phyloP scores from a whole-genome alignment of 1,139 yeast genomes.

The Saccharomyces hybrid region DNA sequence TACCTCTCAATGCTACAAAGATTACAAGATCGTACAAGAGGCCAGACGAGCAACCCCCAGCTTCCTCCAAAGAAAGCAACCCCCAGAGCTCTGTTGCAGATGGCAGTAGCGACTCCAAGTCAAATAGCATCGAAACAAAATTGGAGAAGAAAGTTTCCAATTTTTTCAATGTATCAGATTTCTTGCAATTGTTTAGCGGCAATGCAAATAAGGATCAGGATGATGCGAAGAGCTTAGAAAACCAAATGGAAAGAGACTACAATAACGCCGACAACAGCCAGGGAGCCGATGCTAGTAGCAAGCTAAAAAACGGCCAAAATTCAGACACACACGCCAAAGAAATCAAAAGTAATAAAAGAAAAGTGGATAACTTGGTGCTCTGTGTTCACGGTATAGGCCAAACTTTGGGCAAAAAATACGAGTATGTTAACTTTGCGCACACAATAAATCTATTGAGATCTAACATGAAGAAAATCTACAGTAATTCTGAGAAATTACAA shows the following conservation, averaged over 20 bases:
- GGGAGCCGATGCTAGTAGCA: conserved; percentile 22
- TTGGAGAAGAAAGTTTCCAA: background rate
- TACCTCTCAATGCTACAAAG: conserved; percentile 22
- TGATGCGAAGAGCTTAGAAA: conserved; percentile 32
- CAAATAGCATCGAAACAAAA: background rate
- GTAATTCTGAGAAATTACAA: conserved; percentile 39
- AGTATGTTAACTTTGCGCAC: conserved; percentile 80
- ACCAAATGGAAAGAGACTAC: conserved; percentile 48
- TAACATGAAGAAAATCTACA: conserved; percentile 51
- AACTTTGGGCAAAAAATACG: conserved; percentile 68
- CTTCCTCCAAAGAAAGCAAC: conserved; percentile 10
- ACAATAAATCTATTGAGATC: conserved; percentile 67
- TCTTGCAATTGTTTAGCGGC: background rate
- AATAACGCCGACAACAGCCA: conserved; percentile 32
- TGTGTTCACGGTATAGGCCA: conserved; percentile 96
- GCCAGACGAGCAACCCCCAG: too few species aligned
- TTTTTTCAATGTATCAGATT: background rate
- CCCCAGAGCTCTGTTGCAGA: conserved; percentile 9
- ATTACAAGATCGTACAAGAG: conserved; percentile 22
- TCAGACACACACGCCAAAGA: background rate
- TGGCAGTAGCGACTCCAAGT: background rate
- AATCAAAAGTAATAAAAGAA: conserved; percentile 33
- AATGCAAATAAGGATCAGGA: conserved; percentile 15
- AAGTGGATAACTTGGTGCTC: conserved; percentile 69
- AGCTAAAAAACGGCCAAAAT: background rate